Percentiles rank a stretch among this genome's conserved stretches.
phyloP scores from a whole-genome alignment of 2,329 filamentous ascomycete species.

The Escovopsis sp. region DNA sequence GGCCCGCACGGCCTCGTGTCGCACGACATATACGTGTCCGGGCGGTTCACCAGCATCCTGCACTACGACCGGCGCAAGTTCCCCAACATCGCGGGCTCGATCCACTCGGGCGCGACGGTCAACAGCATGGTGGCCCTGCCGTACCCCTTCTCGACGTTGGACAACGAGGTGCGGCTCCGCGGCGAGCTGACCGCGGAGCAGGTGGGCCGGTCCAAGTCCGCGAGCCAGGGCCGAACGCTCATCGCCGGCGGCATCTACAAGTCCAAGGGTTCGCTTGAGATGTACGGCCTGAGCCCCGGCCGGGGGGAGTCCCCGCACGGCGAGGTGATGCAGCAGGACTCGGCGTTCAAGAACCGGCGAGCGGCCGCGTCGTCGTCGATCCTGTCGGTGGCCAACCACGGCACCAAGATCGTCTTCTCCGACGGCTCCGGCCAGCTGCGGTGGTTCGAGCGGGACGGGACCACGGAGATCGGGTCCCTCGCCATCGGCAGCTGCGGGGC shows the following conservation, averaged over 20 bases:
- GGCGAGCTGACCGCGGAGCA: slow-evolving; percentile 41
- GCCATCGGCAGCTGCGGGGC: slow-evolving; percentile 41
- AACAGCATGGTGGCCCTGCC: slow-evolving; percentile 59
- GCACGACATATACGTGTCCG: slow-evolving; percentile 75
- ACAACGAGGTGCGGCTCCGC: slow-evolving; percentile 41
- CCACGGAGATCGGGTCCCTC: slow-evolving; percentile 40
- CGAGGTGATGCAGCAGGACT: slow-evolving; percentile 23
- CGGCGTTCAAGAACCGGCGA: slow-evolving; percentile 62
- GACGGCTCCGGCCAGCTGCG: slow-evolving; percentile 75
- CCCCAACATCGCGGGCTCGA: slow-evolving; percentile 58
- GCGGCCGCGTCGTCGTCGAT: slow-evolving; percentile 70
- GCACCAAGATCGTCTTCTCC: slow-evolving; percentile 66
- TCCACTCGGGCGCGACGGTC: slow-evolving; percentile 70
- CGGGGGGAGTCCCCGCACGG: slow-evolving; percentile 12
- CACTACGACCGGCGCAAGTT: slow-evolving; percentile 84
- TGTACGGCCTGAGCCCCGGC: slow-evolving; percentile 49
- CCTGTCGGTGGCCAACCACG: slow-evolving; percentile 67
- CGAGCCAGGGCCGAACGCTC: slow-evolving; percentile 45
- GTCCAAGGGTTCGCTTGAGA: slow-evolving; percentile 73
- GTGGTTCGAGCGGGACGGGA: slow-evolving; percentile 81
- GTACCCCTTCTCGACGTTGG: slow-evolving; percentile 49
- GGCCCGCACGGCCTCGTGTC: slow-evolving; percentile 41
- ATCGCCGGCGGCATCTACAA: slow-evolving; percentile 85
- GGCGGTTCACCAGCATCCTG: slow-evolving; percentile 75
- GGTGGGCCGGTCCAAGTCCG: slow-evolving; percentile 37